Conservation (phyloP, 2,329 filamentous ascomycete species). For the Monosporascus sp. region DNA sequence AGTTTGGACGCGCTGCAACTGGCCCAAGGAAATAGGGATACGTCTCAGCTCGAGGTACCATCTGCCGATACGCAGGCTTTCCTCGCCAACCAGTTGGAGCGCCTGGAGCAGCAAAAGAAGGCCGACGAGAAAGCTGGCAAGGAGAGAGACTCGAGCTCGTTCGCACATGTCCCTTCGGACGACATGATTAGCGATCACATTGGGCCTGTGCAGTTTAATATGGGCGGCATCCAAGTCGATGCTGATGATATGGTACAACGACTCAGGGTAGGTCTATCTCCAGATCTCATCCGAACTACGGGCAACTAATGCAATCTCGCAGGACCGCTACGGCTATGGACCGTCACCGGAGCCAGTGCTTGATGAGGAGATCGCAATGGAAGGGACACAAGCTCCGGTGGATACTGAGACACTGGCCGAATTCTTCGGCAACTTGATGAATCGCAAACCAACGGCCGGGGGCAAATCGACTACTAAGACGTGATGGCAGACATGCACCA, state of each 20-base stretch:
- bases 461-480: constrained; percentile 14
- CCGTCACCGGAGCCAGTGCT: constrained; percentile 39
- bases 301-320: constrained; percentile 15
- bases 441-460: constrained; percentile 36
- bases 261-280: constrained; percentile 61
- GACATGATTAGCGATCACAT: constrained; percentile 70
- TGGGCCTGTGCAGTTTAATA: constrained; percentile 93
- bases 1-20: constrained; percentile 56
- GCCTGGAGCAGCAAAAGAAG: constrained; percentile 62
- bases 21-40: constrained; percentile 41
- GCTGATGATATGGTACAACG: constrained; percentile 88
- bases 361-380: constrained; percentile 27
- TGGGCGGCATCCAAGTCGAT: constrained; percentile 94
- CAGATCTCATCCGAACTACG: background rate
- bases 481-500: constrained; percentile 3
- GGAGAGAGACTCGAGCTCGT: constrained; percentile 18
- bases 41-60: constrained; percentile 52
- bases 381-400: constrained; percentile 34
- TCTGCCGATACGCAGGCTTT: constrained; percentile 75
- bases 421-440: constrained; percentile 57
- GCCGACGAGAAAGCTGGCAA: constrained; percentile 41
- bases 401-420: constrained; percentile 54
- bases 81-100: constrained; percentile 66
- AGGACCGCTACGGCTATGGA: constrained; percentile 54
- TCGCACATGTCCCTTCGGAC: constrained; percentile 22